Base-by-base conservation (phyloP, 148 eudicot species). In the Mesembryanthemum crystallinum region DNA sequence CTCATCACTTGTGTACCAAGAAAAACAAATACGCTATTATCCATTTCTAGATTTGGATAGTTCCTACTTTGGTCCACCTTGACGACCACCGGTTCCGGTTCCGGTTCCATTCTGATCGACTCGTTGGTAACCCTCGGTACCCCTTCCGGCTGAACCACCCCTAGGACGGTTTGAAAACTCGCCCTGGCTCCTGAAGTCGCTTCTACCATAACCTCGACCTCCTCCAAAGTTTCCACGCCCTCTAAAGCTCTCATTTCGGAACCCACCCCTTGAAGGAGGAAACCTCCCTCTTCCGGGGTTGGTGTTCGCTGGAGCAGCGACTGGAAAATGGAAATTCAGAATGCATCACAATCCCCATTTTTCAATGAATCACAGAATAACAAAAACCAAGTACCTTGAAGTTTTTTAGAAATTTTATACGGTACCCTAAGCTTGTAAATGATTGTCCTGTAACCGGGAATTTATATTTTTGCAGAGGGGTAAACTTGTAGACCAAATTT, bases 211-310 rank as follows among this genome's bases (percentile, higher is more conserved):
- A 45, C 82, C 80, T 67, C 89, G 80, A 21, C 89, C 76, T 35
- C 91, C 82, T 64, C 87, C 78, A 49, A 78, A 88, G 71, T 43
- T 82, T 42, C 82, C 82, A 28, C 80, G 77, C 3, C 83, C 82
- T 76, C 85, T 79, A 60, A 83, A 83, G 76, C 64, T 74, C 68
- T 87, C 89, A 37, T 61, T 80, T 37, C 89, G 81, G 64, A 74
- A 82, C 1, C 86, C 87, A 52, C 89, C 86, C 58, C 89, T 79
- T 20, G 79, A 82, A 11, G 90, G 77, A 60, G 82, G 68, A 67
- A 80, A 85, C 83, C 89, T 83, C 81, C 92, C 87, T 84, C 89
- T 76, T 37, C 88, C 86, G 51, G 79, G 76, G 74, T 78, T 76
- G 11, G 79, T 66, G 69, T 70, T 84, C 42, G 82, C 73, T 51